Evolutionary conservation across 2,329 filamentous ascomycete genomes (phyloP), one percentile per base, ranked within the genome.

Genomic region (Dryadomyces quercus-mongolicae): DNA sequence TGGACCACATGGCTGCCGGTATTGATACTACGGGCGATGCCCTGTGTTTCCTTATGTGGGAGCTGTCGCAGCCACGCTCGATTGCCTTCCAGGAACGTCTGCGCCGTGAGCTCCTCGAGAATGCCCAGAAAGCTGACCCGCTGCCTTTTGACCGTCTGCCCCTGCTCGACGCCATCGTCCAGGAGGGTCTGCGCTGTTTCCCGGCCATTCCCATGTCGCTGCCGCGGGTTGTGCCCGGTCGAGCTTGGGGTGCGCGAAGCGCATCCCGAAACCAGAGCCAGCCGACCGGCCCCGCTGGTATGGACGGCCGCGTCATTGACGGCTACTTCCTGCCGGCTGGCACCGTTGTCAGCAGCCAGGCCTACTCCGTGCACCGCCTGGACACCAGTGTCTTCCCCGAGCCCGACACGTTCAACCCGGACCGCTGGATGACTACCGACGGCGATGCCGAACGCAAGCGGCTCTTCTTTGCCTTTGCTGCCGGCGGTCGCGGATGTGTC

Each of bases 341-440:
- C 5, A 77, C 78, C 0, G 72, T 81, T 44, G 80, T 82, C 51
- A 82, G 80, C 62, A 76, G 75, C 58, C 81, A 84, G 65, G 75
- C 81, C 1, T 80, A 75, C 62, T 82, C 80, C 12, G 71, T 82
- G 38, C 78, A 84, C 58, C 74, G 76, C 20, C 70, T 81, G 54
- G 77, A 84, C 59, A 65, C 69, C 12, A 75, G 82, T 54, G 84
- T 89, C 1, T 97, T 94, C 65, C 82, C 85, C 1, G 77, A 90
- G 46, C 86, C 90, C 0, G 86, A 95, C 57, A 69, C 67, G 6
- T 96, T 91, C 64, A 75, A 84, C 51, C 91, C 91, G 0, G 86
- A 92, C 55, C 78, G 92, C 60, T 96, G 91, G 91, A 78, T 95
- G 59, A 81, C 77, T 16, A 74, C 77, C 9, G 77, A 84, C 48